These are phyloP conservation scores for Penicillium sclerotiorum DNA, from an alignment of 2,329 filamentous ascomycete species.

Conservation along the genomic window DNA sequence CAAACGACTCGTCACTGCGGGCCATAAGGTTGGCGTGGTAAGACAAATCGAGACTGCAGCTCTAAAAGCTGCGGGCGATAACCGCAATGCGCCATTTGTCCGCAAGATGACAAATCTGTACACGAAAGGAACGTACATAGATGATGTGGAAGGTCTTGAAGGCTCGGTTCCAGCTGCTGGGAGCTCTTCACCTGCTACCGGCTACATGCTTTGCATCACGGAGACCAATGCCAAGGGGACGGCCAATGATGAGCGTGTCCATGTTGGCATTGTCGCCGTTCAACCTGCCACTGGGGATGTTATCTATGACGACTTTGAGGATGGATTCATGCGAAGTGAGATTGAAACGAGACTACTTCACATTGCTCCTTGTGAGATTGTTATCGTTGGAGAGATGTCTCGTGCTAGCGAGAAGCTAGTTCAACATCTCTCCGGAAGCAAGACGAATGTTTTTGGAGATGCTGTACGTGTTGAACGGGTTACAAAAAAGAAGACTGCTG, in stretches of 20 bases:
- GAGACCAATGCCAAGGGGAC: conserved; percentile 77
- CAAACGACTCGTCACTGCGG: conserved; percentile 86
- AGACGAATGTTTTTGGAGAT: conserved; percentile 89
- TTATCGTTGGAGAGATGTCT: conserved; percentile 88
- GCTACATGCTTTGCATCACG: conserved; percentile 92
- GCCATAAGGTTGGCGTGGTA: conserved; percentile 94
- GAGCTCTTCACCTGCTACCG: conserved; percentile 63
- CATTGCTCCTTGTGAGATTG: conserved; percentile 91
- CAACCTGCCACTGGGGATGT: conserved; percentile 96
- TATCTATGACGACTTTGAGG: conserved; percentile 93
- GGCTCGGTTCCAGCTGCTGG: conserved; percentile 57
- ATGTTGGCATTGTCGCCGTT: conserved; percentile 88
- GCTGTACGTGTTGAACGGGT: conserved; percentile 82
- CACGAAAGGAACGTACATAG: conserved; percentile 96
- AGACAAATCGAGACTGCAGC: conserved; percentile 94
- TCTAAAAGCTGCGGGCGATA: conserved; percentile 91
- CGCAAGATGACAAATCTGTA: conserved; percentile 95
- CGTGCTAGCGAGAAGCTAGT: conserved; percentile 91
- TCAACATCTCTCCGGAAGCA: conserved; percentile 84
- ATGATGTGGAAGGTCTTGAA: conserved; percentile 83
- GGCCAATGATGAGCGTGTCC: conserved; percentile 89
- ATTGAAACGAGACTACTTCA: conserved; percentile 94
- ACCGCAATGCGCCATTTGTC: conserved; percentile 87
- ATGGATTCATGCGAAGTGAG: conserved; percentile 96
- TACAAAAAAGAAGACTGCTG: conserved; percentile 75